Percentiles rank a stretch among this genome's conserved stretches.
These are phyloP conservation scores for Termitomyces sp. DNA, from an alignment of 1,284 basidiomycete genomes.

Conservation along the genomic window DNA sequence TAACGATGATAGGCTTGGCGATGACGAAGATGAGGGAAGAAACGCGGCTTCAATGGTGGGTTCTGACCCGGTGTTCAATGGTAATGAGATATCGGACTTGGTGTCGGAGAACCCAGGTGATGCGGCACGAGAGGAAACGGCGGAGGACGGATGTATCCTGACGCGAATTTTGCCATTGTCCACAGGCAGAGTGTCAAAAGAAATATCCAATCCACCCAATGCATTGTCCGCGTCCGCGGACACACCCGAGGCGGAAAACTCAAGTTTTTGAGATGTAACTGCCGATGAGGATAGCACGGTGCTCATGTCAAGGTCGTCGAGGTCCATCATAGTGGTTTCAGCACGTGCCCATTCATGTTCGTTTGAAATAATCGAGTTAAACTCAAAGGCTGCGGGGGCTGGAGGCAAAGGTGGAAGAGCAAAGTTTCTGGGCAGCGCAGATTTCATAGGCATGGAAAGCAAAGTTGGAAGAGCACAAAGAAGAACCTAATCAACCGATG, in stretches of 20 bases:
- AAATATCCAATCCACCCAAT: constrained; percentile 61
- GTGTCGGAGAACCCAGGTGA: constrained; percentile 28
- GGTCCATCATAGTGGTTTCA: constrained; percentile 44
- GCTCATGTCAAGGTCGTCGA: constrained; percentile 36
- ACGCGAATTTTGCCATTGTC: constrained; percentile 71
- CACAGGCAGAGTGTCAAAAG: constrained; percentile 58
- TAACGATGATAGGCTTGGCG: constrained; percentile 9
- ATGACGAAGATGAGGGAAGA: constrained; percentile 17
- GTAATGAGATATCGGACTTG: constrained; percentile 25
- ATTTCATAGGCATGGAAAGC: constrained; percentile 56
- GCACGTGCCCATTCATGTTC: constrained; percentile 55
- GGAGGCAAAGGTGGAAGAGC: constrained; percentile 44
- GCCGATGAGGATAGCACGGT: constrained; percentile 24
- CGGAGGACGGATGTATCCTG: constrained; percentile 59
- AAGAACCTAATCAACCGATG: constrained; percentile 47
- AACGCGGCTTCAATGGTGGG: constrained; percentile 20
- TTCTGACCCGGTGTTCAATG: constrained; percentile 20
- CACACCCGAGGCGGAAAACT: constrained; percentile 40
- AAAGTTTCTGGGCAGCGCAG: constrained; percentile 47
- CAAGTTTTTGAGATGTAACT: constrained; percentile 40
- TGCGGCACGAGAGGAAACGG: constrained; percentile 33
- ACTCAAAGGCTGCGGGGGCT: constrained; percentile 43
- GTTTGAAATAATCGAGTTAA: constrained; percentile 40
- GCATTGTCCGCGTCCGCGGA: constrained; percentile 43
- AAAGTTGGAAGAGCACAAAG: constrained; percentile 71